Conservation (phyloP, 805 yeast genomes). For the Crinitomyces ghanaensis region DNA sequence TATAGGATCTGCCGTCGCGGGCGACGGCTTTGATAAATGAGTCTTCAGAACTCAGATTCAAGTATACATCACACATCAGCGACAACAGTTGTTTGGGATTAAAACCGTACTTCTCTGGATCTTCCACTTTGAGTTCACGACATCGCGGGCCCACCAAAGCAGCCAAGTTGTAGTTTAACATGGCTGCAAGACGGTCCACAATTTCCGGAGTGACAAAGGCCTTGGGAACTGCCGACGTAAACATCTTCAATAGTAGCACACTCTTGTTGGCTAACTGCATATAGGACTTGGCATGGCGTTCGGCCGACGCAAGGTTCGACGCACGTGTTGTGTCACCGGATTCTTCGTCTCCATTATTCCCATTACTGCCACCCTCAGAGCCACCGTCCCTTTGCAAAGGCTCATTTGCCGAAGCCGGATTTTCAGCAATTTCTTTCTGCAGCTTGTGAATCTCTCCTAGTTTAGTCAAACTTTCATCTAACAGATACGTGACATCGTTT, state of each 20-base stretch:
- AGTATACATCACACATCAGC: constrained; percentile 62
- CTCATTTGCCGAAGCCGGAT: constrained; percentile 19
- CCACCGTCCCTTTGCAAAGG: too few relatives aligned
- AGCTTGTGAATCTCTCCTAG: constrained; percentile 65
- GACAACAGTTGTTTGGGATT: constrained; percentile 64
- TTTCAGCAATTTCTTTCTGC: constrained; percentile 43
- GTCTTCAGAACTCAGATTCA: constrained; percentile 52
- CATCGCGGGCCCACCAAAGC: constrained; percentile 96
- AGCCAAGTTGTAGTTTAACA: constrained; percentile 85
- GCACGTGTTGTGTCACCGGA: constrained; percentile 51
- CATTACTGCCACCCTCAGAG: too few relatives aligned
- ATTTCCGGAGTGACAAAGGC: constrained; percentile 83
- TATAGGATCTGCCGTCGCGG: constrained; percentile 84
- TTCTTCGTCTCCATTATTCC: too few relatives aligned
- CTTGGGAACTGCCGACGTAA: constrained; percentile 74
- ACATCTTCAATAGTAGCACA: constrained; percentile 62
- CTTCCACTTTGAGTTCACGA: constrained; percentile 70
- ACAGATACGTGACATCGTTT: constrained; percentile 82
- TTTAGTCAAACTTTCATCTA: constrained; percentile 83
- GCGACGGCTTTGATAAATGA: constrained; percentile 74
- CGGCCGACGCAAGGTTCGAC: constrained; percentile 47
- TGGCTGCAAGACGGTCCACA: constrained; percentile 88
- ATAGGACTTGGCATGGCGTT: constrained; percentile 67
- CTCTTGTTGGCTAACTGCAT: constrained; percentile 79
- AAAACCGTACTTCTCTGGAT: constrained; percentile 75